Evolutionary conservation across 352 stramenopile genomes (phyloP).

Genomic region (Phytophthora hibernalis): DNA sequence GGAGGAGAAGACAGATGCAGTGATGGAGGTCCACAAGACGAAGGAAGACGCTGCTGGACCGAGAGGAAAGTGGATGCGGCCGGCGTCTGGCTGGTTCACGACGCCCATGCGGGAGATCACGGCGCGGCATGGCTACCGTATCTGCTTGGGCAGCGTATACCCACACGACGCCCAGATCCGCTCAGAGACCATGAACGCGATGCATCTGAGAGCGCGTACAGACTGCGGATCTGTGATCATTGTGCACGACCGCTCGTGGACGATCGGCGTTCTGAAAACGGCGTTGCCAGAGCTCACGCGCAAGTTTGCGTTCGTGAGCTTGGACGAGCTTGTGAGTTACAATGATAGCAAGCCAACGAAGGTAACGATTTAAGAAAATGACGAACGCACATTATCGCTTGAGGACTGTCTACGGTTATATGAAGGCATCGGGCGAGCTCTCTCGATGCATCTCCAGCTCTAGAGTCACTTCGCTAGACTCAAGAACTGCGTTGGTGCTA

Average conservation of each 20-base stretch:
- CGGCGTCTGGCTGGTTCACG: constrained; percentile 87
- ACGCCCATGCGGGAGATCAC: constrained; percentile 78
- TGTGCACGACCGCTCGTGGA: constrained; percentile 86
- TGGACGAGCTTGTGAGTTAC: constrained; percentile 63
- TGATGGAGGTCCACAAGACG: background rate
- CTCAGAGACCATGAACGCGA: constrained; percentile 69
- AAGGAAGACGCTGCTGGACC: background rate
- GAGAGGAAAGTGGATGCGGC: constrained; percentile 73
- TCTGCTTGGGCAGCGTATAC: constrained; percentile 88
- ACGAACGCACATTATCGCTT: constrained; percentile 2
- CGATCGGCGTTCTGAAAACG: constrained; percentile 68
- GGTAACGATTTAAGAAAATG: constrained; percentile 19
- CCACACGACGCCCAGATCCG: constrained; percentile 88
- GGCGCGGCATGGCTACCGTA: constrained; percentile 78
- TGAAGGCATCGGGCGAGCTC: constrained; percentile 20
- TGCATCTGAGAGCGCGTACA: constrained; percentile 62
- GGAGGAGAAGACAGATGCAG: constrained; percentile 14
- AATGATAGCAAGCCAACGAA: constrained; percentile 28
- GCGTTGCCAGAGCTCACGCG: constrained; percentile 60
- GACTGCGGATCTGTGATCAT: constrained; percentile 82
- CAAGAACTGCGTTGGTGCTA: background rate
- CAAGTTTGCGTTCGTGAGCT: constrained; percentile 71
- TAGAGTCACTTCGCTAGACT: constrained; percentile 8
- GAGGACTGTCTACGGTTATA: constrained; percentile 13
- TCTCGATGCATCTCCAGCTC: constrained; percentile 14